Evolutionary conservation across 2,329 filamentous ascomycete genomes (phyloP), one percentile per base, ranked within the genome.

Genomic region (Exophiala viscosa): DNA sequence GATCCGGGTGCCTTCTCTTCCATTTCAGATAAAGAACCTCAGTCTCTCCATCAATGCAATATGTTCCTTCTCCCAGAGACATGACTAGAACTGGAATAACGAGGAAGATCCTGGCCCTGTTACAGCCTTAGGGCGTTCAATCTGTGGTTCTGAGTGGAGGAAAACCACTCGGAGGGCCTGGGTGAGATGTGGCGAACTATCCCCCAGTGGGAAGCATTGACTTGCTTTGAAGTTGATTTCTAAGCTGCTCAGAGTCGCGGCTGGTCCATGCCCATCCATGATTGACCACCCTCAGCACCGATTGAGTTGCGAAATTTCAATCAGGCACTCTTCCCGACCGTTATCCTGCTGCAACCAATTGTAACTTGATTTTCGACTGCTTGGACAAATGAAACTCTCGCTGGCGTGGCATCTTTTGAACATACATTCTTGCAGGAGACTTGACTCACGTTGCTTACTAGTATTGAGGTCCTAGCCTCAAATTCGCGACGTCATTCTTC

Each of bases 201-300:
- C 40, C 18, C 14, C 15, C 15, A 18, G 38, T 8, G 17, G 18
- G 43, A 13, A 47, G 49, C 49, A 11, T 31, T 23, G 20, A 42
- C 40, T 23, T 31, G 17, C 7, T 32, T 36, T 40, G 39, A 49
- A 40, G 42, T 55, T 58, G 56, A 58, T 58, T 58, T 58, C 49
- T 58, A 58, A 58, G 52, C 56, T 36, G 49, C 38, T 39, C 36
- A 9, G 46, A 58, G 50, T 45, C 52, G 49, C 52, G 52, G 50
- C 49, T 55, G 56, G 53, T 55, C 56, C 52, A 58, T 55, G 49
- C 46, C 45, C 38, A 40, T 55, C 56, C 44, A 50, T 45, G 44
- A 47, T 31, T 14, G 45, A 54, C 51, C 55, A 58, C 48, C 28
- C 48, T 51, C 51, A 52, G 18, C 43, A 48, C 51, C 44, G 46